A percentile compares a stretch with the other conserved stretches of the same genome.
Conservation (phyloP, 2,329 filamentous ascomycete genomes). For the Botryotinia calthae region DNA sequence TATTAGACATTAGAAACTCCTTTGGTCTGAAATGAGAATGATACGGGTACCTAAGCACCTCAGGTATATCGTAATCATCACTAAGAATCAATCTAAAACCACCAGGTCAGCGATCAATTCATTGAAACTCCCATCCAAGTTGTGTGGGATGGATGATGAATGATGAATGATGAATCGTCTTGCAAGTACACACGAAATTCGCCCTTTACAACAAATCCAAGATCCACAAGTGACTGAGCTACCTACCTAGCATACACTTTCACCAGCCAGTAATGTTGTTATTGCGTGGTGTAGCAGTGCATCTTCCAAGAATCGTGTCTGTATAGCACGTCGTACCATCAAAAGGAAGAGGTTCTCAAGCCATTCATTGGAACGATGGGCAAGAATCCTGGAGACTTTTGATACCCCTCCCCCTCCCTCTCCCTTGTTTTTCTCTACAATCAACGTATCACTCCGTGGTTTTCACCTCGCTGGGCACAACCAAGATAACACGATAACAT, state of each 20-base stretch:
- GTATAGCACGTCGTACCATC: not conserved
- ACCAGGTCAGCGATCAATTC: not conserved
- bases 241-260: not conserved
- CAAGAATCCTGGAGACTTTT: not conserved
- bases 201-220: not conserved
- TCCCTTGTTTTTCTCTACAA: not conserved
- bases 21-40: not conserved
- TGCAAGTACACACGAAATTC: not conserved
- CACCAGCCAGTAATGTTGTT: not conserved
- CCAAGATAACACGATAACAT: not conserved
- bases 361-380: not conserved
- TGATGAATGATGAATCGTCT: not conserved
- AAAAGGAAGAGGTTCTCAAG: not conserved
- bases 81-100: not conserved
- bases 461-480: not conserved
- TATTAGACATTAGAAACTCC: not conserved
- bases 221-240: not conserved
- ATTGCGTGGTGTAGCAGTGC: not conserved
- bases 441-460: not conserved
- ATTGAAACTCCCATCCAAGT: not conserved
- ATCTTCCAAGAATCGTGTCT: not conserved
- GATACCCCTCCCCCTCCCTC: not conserved
- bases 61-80: conserved; percentile 1
- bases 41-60: too few species aligned
- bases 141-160: not conserved